Conservation (phyloP, 1,284 basidiomycete species). For the Moesziomyces sp. region DNA sequence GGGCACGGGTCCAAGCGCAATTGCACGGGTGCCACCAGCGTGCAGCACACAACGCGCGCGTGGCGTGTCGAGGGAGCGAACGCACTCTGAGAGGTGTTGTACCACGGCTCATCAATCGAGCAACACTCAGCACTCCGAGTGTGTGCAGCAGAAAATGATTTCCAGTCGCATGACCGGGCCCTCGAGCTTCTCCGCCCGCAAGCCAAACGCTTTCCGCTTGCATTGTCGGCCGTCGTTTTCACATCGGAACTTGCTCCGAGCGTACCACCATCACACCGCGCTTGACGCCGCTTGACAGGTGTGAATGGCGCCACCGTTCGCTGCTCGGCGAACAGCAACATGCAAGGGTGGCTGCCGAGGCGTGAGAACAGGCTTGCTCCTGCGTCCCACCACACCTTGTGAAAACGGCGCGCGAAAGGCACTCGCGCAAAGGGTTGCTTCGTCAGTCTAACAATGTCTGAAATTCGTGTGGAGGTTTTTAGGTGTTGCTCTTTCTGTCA, state of each 20-base stretch:
- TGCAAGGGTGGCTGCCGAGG: neutral
- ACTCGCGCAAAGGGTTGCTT: neutral
- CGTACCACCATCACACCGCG: no score
- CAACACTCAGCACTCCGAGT: neutral
- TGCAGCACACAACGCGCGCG: neutral
- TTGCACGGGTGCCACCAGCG: neutral
- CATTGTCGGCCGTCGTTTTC: no score
- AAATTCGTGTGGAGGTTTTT: neutral
- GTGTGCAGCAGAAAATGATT: neutral
- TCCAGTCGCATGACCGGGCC: neutral
- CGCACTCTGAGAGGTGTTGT: neutral
- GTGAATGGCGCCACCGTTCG: neutral
- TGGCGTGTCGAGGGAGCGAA: neutral
- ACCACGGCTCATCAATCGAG: neutral
- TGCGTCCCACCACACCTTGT: neutral
- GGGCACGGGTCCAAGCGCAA: neutral
- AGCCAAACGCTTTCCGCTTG: no score
- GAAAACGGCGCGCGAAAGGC: neutral
- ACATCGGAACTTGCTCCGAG: no score
- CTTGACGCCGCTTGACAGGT: no score
- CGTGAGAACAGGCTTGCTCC: neutral
- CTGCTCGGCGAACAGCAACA: neutral
- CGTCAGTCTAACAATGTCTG: neutral
- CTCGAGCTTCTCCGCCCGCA: no score
- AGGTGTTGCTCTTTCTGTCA: no score